These are phyloP conservation scores for Trapa bicornis DNA, from an alignment of 345 rosid genomes.

Conservation along the genomic window DNA sequence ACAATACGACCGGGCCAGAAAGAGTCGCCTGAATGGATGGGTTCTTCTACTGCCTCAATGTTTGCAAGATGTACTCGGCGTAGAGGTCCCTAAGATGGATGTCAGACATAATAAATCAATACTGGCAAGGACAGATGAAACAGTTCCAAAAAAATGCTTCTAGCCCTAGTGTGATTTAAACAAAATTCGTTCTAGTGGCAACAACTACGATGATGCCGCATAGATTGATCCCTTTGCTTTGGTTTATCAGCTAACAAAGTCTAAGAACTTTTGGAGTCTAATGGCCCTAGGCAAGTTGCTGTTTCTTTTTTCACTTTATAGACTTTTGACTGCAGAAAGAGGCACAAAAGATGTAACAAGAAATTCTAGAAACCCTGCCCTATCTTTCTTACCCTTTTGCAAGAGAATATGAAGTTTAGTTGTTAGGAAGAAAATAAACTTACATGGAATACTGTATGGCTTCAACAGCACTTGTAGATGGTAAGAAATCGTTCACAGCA, in stretches of 20 bases:
- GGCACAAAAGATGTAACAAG: neutral
- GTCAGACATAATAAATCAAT: neutral
- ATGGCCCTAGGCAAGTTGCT: neutral
- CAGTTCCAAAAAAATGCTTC: neutral
- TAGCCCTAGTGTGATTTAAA: neutral
- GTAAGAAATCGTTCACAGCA: slow-evolving; percentile 88
- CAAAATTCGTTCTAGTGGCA: neutral
- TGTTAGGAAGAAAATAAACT: slow-evolving; percentile 9
- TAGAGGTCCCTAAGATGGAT: slow-evolving; percentile 68
- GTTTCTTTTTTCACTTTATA: neutral
- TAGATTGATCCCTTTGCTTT: neutral
- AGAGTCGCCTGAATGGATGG: neutral
- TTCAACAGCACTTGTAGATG: slow-evolving; percentile 48
- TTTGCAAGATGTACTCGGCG: slow-evolving; percentile 67
- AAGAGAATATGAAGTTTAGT: neutral
- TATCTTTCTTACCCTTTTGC: neutral
- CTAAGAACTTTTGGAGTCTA: neutral
- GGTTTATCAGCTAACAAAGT: neutral
- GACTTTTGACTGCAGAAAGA: neutral
- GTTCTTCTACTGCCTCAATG: slow-evolving; percentile 47
- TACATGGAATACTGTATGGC: slow-evolving; percentile 93
- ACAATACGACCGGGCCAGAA: neutral
- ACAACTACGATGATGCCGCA: neutral
- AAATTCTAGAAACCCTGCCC: neutral
- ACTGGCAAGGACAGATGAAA: neutral